Conservation (phyloP, 768 basidiomycete genomes). For the Lentinus tigrinus region DNA sequence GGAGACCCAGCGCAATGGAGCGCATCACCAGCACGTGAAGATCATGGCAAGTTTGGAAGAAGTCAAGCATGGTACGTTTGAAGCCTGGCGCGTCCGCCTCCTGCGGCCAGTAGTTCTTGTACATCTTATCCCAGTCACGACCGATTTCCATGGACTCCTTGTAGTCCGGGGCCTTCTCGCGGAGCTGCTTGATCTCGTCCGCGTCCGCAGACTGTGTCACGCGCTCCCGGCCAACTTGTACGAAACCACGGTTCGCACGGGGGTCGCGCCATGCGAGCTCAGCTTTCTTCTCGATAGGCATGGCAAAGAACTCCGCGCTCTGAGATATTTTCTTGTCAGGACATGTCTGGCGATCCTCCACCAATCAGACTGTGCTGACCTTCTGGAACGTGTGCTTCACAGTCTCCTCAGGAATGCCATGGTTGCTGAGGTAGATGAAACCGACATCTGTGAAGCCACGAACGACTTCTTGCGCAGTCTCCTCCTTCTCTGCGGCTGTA, state of each 20-base stretch:
- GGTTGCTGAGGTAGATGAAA: constrained; percentile 74
- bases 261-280: constrained; percentile 82
- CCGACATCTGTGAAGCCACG: constrained; percentile 78
- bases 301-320: constrained; percentile 75
- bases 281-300: constrained; percentile 56
- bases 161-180: constrained; percentile 74
- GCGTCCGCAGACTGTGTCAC: constrained; percentile 73
- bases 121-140: constrained; percentile 73
- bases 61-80: constrained; percentile 70
- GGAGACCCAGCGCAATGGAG: constrained; percentile 80
- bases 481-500: constrained; percentile 54
- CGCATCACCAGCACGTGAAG: constrained; percentile 79
- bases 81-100: constrained; percentile 64
- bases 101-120: constrained; percentile 81
- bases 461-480: constrained; percentile 67
- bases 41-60: constrained; percentile 77
- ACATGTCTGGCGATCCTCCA: too few species aligned
- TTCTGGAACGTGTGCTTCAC: constrained; percentile 64
- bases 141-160: constrained; percentile 92
- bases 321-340: constrained; percentile 26
- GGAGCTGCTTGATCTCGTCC: constrained; percentile 68
- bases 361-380: constrained; percentile 32
- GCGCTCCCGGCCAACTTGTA: constrained; percentile 77
- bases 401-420: constrained; percentile 61
- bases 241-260: constrained; percentile 83